Conservation (phyloP, 2,329 filamentous ascomycete genomes). For the Fusarium acutatum region DNA sequence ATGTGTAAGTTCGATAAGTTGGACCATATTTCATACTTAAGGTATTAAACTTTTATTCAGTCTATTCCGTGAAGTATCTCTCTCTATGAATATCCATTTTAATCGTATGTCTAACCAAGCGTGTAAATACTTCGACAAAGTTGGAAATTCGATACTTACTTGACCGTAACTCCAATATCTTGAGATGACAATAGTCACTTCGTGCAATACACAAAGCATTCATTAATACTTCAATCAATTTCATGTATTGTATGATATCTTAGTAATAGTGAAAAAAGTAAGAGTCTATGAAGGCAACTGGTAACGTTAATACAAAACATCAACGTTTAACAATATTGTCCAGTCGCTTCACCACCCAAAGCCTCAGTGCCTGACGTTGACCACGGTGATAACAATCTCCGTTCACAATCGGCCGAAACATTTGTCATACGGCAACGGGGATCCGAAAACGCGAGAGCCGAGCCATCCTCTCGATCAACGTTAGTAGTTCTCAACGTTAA, state of each 20-base stretch:
- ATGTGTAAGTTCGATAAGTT: background rate
- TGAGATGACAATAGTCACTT: too few species aligned
- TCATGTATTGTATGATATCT: background rate
- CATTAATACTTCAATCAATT: background rate
- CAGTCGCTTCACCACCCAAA: background rate
- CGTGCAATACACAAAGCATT: background rate
- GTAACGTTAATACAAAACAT: background rate
- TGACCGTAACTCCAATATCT: too few species aligned
- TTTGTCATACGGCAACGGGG: conserved; percentile 9
- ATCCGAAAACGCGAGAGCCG: conserved; percentile 14
- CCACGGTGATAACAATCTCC: background rate
- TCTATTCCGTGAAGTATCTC: background rate
- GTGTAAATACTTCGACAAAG: background rate
- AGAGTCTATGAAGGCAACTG: background rate
- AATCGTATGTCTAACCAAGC: background rate
- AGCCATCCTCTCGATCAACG: background rate
- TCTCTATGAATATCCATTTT: background rate
- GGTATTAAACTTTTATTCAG: background rate
- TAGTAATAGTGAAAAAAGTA: background rate
- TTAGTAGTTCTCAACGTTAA: background rate
- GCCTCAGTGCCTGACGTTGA: background rate
- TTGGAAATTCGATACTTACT: background rate
- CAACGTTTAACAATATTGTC: background rate
- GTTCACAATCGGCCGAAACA: background rate
- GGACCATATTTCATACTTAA: background rate